Evolutionary conservation across 2,329 filamentous ascomycete species (phyloP), one percentile per base, ranked within the genome.

Genomic region (Xylaria sp.): DNA sequence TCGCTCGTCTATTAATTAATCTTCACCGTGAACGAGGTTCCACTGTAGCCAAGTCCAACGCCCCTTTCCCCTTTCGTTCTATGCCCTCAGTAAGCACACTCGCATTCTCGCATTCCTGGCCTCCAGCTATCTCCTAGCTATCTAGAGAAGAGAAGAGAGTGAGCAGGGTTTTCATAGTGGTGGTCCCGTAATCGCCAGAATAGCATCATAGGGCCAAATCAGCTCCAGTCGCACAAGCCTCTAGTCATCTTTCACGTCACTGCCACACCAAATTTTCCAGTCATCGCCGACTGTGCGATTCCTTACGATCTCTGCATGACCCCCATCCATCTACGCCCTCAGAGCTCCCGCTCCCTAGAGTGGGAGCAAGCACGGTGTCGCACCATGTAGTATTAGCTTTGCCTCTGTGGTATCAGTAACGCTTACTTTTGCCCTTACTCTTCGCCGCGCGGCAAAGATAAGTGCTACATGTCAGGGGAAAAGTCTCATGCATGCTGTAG

Each of bases 371-470:
- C 4, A 50, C 21, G n/a, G 19, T 24, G 12, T 24, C 2, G 47
- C 47, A 50, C 11, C 14, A 17, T 11, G 50, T 30, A 32, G 50
- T 4, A 53, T 53, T 11, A 21, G 17, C 24, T 14, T 53, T 21
- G 50, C 24, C 50, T 30, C 24, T 9, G 2, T 12, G 8, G 3
- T 21, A 6, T 24, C 6, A 4, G 6, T 50, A 19, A 21, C 19
- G 19, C 47, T 12, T 50, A 42, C 14, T 11, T 12, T 24, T 9
- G 27, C 47, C 47, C 47, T 42, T 14, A 42, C 47, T 7, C 7
- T 11, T 6, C 14, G 9, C 42, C 48, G 21, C 32, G 59, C 53
- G 59, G 59, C 59, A 42, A 61, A 61, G 42, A 50, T 21, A 30
- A 42, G 34, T 61, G 51, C 48, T 11, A 45, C 30, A 17, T 21